Evolutionary conservation across 768 basidiomycete species (phyloP).

Genomic region (Pisolithus marmoratus): DNA sequence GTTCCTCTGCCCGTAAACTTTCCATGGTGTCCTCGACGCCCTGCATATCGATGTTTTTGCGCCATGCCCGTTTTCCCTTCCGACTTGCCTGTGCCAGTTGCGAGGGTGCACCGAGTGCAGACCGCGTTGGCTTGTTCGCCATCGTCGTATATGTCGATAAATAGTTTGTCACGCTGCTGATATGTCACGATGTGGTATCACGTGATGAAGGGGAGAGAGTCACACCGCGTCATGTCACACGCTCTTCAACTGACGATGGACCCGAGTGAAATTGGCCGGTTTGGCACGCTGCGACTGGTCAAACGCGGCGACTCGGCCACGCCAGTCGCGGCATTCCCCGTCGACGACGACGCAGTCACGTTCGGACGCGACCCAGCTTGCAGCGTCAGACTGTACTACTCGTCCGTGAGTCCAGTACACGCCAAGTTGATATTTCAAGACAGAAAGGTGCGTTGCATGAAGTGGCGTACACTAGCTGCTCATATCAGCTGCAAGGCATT

Average conservation of each 20-base stretch:
- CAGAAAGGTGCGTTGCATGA: conserved; percentile 41
- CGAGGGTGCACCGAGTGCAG: conserved; percentile 21
- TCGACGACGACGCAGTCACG: conserved; percentile 62
- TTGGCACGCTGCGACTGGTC: conserved; percentile 60
- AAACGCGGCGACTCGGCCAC: conserved; percentile 42
- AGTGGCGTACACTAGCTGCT: neutral
- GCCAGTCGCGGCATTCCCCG: conserved; percentile 61
- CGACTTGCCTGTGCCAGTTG: conserved; percentile 58
- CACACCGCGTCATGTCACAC: no score
- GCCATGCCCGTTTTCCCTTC: conserved; percentile 91
- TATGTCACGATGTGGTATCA: no score
- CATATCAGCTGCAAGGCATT: conserved; percentile 47
- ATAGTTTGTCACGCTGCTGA: no score
- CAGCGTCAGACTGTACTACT: conserved; percentile 66
- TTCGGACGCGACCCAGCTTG: conserved; percentile 64
- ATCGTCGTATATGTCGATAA: neutral
- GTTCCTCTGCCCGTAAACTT: conserved; percentile 72
- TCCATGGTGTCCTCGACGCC: conserved; percentile 76
- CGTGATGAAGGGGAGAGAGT: no score
- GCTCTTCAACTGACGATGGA: no score
- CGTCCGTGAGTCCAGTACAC: conserved; percentile 55
- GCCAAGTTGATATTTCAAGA: conserved; percentile 62
- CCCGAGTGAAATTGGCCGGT: conserved; percentile 52
- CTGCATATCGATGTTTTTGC: conserved; percentile 86
- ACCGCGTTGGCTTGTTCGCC: conserved; percentile 3